Evolutionary conservation across 176 grass and related monocot species (phyloP).

Genomic region (Aegilops sharonensis): DNA sequence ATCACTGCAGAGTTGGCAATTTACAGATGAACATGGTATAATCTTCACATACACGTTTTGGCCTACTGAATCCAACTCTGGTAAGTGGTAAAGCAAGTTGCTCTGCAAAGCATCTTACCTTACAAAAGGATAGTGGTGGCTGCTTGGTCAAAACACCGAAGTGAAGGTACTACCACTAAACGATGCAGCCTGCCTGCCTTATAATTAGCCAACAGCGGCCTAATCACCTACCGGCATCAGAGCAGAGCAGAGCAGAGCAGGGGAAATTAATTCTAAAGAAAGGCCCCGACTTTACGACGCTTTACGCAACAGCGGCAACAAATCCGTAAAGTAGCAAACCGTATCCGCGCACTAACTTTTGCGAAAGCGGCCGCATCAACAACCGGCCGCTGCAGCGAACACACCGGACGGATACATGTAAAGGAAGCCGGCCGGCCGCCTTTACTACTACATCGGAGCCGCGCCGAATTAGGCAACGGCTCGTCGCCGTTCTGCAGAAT

Average conservation of each 20-base stretch:
- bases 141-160: slow-evolving; percentile 19
- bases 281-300: slow-evolving; percentile 30
- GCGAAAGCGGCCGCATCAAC: slow-evolving; percentile 33
- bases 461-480: background rate
- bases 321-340: slow-evolving; percentile 50
- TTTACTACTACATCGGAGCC: slow-evolving; percentile 7
- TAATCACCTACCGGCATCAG: slow-evolving; percentile 28
- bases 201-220: slow-evolving; percentile 27
- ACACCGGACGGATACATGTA: slow-evolving; percentile 28
- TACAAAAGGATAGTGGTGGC: background rate
- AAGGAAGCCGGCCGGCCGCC: slow-evolving; percentile 12
- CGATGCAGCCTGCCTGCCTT: slow-evolving; percentile 11
- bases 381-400: background rate
- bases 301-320: slow-evolving; percentile 47
- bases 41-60: background rate
- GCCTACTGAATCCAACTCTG: background rate
- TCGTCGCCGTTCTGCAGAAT: background rate
- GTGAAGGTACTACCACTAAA: background rate
- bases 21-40: background rate
- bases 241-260: background rate
- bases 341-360: slow-evolving; percentile 41
- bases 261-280: slow-evolving; percentile 28
- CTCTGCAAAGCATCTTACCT: background rate
- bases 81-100: background rate
- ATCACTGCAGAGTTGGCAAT: background rate